phyloP scores from a whole-genome alignment of 1,139 yeast genomes.

The Pichia terricola region DNA sequence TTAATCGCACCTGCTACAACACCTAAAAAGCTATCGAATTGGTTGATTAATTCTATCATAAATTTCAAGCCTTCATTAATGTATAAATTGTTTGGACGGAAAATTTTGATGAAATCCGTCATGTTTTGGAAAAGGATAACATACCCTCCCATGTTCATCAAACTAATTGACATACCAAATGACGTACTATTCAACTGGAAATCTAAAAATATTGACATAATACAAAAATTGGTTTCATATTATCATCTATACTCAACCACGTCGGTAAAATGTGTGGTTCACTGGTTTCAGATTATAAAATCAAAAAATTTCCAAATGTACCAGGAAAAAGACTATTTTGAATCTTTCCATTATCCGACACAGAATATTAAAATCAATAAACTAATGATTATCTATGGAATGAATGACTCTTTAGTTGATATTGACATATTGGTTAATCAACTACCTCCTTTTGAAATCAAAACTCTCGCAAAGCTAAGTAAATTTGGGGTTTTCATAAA shows the following conservation, averaged over 20 bases:
- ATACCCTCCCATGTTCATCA: conserved; percentile 74
- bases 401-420: conserved; percentile 73
- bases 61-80: conserved; percentile 73
- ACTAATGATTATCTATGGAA: conserved; percentile 63
- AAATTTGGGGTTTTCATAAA: too few species aligned
- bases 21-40: conserved; percentile 74
- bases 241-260: conserved; percentile 85
- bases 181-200: conserved; percentile 70
- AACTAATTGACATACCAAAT: conserved; percentile 63
- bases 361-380: conserved; percentile 40
- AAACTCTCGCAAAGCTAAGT: conserved; percentile 3
- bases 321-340: conserved; percentile 50
- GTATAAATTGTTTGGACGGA: conserved; percentile 65
- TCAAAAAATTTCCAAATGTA: conserved; percentile 83
- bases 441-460: conserved; percentile 29
- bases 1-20: conserved; percentile 80
- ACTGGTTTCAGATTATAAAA: conserved; percentile 90
- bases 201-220: conserved; percentile 53
- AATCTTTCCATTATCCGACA: conserved; percentile 36
- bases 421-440: conserved; percentile 62
- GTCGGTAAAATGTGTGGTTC: conserved; percentile 84
- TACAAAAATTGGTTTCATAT: conserved; percentile 70
- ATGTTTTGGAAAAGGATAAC: conserved; percentile 74
- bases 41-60: conserved; percentile 64
- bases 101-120: conserved; percentile 66